Conservation (phyloP, 2,329 filamentous ascomycete genomes). For the Aspergillus clavatus region DNA sequence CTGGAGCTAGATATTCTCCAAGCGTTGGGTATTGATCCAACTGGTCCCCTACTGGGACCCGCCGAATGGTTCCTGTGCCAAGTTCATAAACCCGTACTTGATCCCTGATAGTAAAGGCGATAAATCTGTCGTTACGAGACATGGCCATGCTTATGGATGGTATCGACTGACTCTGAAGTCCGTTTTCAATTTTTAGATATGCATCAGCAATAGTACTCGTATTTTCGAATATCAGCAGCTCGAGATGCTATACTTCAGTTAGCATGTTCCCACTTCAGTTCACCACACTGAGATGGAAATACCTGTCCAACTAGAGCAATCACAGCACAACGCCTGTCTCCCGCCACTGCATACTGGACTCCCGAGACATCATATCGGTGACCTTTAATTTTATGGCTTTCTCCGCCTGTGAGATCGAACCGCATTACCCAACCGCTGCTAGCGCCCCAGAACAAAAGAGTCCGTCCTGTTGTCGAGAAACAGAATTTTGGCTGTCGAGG, state of each 20-base stretch:
- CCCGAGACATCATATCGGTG: constrained; percentile 30
- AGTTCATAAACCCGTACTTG: constrained; percentile 20
- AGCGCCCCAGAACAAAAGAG: constrained; percentile 19
- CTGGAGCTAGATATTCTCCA: constrained; percentile 2
- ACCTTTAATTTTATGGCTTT: constrained; percentile 23
- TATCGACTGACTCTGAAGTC: constrained; percentile 10
- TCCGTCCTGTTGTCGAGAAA: constrained; percentile 26
- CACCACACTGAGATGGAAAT: not conserved
- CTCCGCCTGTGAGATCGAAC: constrained; percentile 26
- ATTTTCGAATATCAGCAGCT: constrained; percentile 26
- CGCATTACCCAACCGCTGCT: constrained; percentile 21
- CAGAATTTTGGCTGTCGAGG: constrained; percentile 28
- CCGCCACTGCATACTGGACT: constrained; percentile 30
- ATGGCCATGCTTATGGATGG: constrained; percentile 17
- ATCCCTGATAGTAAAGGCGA: constrained; percentile 19
- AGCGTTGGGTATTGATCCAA: constrained; percentile 6
- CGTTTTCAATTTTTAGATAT: constrained; percentile 26
- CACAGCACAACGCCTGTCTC: constrained; percentile 30
- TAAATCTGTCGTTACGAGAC: constrained; percentile 20
- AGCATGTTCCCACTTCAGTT: constrained; percentile 4
- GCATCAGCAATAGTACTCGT: constrained; percentile 18
- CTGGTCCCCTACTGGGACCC: constrained; percentile 10
- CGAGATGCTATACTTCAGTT: constrained; percentile 17
- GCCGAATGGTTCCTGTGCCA: constrained; percentile 9
- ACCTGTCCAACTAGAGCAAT: constrained; percentile 24